A percentile compares a stretch with the other conserved stretches of the same genome.
Conservation (phyloP, 2,329 filamentous ascomycete genomes). For the Venturia aucupariae region DNA sequence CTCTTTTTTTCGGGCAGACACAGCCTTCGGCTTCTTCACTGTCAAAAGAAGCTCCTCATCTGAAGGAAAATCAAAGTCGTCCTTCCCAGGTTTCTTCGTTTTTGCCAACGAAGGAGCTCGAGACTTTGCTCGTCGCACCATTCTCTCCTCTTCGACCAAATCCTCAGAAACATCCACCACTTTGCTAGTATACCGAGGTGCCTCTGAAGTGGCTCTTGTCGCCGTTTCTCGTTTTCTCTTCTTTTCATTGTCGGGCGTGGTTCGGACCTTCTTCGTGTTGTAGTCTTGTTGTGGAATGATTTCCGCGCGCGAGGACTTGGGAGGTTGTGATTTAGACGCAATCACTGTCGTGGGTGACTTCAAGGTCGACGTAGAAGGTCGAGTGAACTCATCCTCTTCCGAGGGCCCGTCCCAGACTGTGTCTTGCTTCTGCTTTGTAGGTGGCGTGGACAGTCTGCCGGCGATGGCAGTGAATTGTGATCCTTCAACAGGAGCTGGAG, state of each 20-base stretch:
- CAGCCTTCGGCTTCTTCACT: background rate
- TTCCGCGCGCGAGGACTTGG: background rate
- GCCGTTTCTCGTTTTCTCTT: background rate
- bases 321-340: background rate
- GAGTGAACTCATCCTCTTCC: background rate
- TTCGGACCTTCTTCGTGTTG: background rate
- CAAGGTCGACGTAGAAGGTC: background rate
- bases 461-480: background rate
- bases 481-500: background rate
- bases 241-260: background rate
- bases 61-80: background rate
- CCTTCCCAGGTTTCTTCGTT: background rate
- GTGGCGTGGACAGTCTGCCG: background rate
- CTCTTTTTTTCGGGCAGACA: background rate
- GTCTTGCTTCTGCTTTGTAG: background rate
- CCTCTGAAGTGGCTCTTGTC: background rate
- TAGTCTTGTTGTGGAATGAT: background rate
- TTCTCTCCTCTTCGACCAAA: background rate
- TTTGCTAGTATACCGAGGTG: background rate
- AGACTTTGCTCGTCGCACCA: background rate
- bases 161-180: background rate
- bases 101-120: background rate
- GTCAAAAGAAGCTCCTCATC: background rate
- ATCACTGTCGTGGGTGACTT: background rate
- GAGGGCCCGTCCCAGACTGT: slow-evolving; percentile 6